A percentile compares a stretch with the other conserved stretches of the same genome.
Evolutionary conservation across 345 rosid genomes (phyloP).

Genomic region (Bruguiera gymnorhiza): DNA sequence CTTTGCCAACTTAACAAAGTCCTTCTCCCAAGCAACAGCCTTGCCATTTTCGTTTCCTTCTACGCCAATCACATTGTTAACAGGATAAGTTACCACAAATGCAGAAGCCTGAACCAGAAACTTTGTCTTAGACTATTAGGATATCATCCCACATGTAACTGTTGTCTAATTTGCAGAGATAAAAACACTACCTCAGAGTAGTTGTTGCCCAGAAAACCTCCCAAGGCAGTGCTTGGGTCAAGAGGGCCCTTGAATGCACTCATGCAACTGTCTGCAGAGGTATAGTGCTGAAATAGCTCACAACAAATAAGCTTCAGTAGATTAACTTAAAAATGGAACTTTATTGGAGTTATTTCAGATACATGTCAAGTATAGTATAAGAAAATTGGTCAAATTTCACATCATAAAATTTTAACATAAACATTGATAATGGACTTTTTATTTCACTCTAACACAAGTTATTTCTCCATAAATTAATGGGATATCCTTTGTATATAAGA

Average conservation of each 20-base stretch:
- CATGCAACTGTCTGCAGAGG: slow-evolving; percentile 80
- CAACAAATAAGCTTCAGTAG: slow-evolving; percentile 13
- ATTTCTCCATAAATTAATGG: too few species aligned
- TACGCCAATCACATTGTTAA: slow-evolving; percentile 64
- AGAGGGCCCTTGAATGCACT: slow-evolving; percentile 97
- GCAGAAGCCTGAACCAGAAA: slow-evolving; percentile 82
- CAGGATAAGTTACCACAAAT: slow-evolving; percentile 88
- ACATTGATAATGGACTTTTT: too few species aligned
- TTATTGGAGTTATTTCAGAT: too few species aligned
- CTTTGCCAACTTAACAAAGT: slow-evolving; percentile 82
- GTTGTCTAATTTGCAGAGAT: slow-evolving; percentile 13
- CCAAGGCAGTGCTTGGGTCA: slow-evolving; percentile 90
- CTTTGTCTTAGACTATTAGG: slow-evolving; percentile 17
- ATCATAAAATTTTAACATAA: too few species aligned
- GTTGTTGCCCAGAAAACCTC: slow-evolving; percentile 88
- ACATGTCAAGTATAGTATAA: too few species aligned
- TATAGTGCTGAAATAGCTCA: slow-evolving; percentile 65
- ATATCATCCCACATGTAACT: neutral
- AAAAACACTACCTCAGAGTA: slow-evolving; percentile 66
- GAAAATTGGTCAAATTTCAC: too few species aligned
- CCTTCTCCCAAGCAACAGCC: slow-evolving; percentile 96
- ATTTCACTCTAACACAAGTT: too few species aligned
- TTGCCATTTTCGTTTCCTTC: slow-evolving; percentile 63
- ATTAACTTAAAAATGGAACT: slow-evolving; percentile 2
- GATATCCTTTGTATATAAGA: too few species aligned